These are phyloP conservation scores for Senecio squalidus DNA, from an alignment of 140 eudicot species.

Conservation along the genomic window DNA sequence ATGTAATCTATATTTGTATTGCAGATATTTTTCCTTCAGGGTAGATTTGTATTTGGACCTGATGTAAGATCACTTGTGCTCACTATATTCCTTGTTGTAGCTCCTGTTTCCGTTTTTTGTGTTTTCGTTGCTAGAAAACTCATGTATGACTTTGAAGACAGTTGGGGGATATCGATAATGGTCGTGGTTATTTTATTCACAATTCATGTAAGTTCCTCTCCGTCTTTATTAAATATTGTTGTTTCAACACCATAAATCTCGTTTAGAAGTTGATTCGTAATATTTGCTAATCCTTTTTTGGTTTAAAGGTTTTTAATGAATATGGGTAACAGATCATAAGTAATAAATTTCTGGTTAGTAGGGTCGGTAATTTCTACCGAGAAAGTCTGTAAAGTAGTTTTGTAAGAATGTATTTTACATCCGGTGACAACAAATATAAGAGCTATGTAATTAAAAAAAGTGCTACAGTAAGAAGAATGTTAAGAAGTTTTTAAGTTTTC, in stretches of 20 bases:
- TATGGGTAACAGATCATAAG: background rate
- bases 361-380: background rate
- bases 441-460: background rate
- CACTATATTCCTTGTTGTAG: constrained; percentile 80
- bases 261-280: constrained; percentile 3
- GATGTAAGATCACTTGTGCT: constrained; percentile 90
- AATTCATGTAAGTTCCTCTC: constrained; percentile 52
- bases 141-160: constrained; percentile 54
- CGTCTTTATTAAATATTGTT: background rate
- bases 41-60: constrained; percentile 92
- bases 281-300: background rate
- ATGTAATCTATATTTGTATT: constrained; percentile 5
- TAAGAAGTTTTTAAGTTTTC: background rate
- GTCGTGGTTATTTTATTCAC: constrained; percentile 67
- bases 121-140: constrained; percentile 84
- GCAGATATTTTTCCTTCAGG: constrained; percentile 91
- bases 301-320: background rate
- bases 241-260: no score
- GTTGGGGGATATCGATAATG: constrained; percentile 70
- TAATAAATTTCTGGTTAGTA: background rate
- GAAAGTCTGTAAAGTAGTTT: background rate
- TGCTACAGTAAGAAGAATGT: background rate
- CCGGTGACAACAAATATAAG: background rate
- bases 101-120: constrained; percentile 81
- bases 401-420: background rate